Percentiles rank a stretch among this genome's conserved stretches.
Evolutionary conservation across 2,329 filamentous ascomycete genomes (phyloP).

Genomic region (Penicillium sp.): DNA sequence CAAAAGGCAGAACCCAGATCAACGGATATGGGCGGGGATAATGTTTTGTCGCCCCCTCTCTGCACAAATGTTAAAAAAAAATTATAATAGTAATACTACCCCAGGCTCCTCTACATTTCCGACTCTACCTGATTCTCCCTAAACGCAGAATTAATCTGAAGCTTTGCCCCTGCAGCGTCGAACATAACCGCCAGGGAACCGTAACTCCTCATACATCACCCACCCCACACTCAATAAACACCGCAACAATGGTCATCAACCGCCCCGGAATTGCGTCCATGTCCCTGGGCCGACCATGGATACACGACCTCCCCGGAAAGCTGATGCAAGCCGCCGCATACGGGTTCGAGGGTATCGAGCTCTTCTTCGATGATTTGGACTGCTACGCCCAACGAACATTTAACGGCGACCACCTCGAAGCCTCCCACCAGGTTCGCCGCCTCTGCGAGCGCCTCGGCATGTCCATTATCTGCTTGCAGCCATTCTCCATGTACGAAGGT

Average conservation of each 20-base stretch:
- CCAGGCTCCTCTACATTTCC: neutral
- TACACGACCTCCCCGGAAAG: constrained; percentile 68
- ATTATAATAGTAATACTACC: neutral
- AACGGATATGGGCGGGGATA: constrained; percentile 8
- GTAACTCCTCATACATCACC: neutral
- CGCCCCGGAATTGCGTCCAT: constrained; percentile 71
- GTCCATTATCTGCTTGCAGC: constrained; percentile 62
- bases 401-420: constrained; percentile 24
- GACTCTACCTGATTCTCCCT: neutral
- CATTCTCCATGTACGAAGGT: constrained; percentile 78
- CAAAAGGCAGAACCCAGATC: constrained; percentile 1
- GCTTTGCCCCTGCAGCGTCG: neutral
- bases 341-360: constrained; percentile 38
- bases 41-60: constrained; percentile 12
- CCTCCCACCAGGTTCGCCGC: constrained; percentile 46
- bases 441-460: constrained; percentile 44
- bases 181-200: neutral
- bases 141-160: neutral
- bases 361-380: constrained; percentile 39
- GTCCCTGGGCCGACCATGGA: constrained; percentile 72
- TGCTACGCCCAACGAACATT: constrained; percentile 29
- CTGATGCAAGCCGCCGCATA: constrained; percentile 62
- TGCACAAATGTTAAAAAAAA: neutral
- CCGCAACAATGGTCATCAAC: constrained; percentile 24
- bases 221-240: neutral